Percentiles rank a stretch among this genome's conserved stretches.
These are phyloP conservation scores for Wallemia hederae DNA, from an alignment of 1,284 basidiomycete genomes.

Conservation along the genomic window DNA sequence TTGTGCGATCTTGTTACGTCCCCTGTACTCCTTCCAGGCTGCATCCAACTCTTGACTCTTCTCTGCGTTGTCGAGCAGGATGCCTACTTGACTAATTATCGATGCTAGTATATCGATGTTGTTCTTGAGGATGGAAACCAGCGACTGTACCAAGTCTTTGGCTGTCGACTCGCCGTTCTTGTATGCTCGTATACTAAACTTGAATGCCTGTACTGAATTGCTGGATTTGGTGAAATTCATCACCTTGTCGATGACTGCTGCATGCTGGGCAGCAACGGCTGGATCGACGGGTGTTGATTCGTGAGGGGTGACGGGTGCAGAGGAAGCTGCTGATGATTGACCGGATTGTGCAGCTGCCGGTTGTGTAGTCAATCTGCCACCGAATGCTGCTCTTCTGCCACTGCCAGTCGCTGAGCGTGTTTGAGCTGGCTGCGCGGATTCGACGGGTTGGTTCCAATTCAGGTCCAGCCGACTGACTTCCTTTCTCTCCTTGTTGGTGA, in stretches of 20 bases:
- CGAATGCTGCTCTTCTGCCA: conserved; percentile 7
- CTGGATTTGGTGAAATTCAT: conserved; percentile 30
- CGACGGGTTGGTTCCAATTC: conserved; percentile 28
- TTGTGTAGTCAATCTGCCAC: conserved; percentile 12
- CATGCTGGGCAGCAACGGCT: conserved; percentile 6
- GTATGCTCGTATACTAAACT: conserved; percentile 51
- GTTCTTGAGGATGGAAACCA: conserved; percentile 55
- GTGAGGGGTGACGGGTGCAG: neutral
- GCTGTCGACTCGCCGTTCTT: conserved; percentile 46
- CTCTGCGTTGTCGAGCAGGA: conserved; percentile 48
- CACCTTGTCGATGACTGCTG: conserved; percentile 36
- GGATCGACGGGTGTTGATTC: neutral
- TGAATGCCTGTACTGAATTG: conserved; percentile 43
- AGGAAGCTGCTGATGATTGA: neutral
- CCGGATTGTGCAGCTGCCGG: neutral
- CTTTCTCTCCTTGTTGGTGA: conserved; percentile 44
- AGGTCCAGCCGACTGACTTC: conserved; percentile 44
- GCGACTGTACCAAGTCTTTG: conserved; percentile 54
- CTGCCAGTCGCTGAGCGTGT: conserved; percentile 6
- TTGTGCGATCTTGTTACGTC: neutral
- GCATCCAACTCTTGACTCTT: conserved; percentile 43
- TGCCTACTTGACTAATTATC: conserved; percentile 46
- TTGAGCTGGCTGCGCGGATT: conserved; percentile 29
- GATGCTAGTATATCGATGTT: conserved; percentile 45
- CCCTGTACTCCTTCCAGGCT: conserved; percentile 55